Base-by-base conservation (phyloP, 176 grass and related monocot genomes). In the Pontederia paniculata region DNA sequence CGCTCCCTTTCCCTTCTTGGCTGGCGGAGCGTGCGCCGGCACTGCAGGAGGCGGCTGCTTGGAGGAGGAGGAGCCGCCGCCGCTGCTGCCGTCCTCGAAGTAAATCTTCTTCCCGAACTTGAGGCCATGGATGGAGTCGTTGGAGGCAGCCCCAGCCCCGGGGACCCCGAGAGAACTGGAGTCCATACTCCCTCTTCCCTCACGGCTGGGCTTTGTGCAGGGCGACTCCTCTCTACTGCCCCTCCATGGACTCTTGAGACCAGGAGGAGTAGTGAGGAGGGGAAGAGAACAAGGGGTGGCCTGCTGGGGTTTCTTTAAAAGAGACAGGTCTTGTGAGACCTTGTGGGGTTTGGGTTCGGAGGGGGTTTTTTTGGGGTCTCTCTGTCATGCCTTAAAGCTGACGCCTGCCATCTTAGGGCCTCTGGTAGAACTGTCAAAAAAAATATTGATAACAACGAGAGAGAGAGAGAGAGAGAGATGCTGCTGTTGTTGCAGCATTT, bases 21-120 rank as follows among this genome's bases (percentile, higher is more conserved):
- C 58, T 4, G 1, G 47, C 0, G 16, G 44, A 5, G 57, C 44
- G 12, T 28, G 55, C 61, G 44, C 55, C 44, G n/a, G 55, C 18
- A 43, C 66, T 9, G 61, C 55, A 14, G 17, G 47, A 23, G 31
- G 64, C 5, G 10, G 49, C 15, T 42, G 59, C 43, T 15, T 62
- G 10, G 63, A 67, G 12, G 66, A 14, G 18, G 57, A 55, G 0
- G 51, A 57, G 12, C 42, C 64, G 41, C 70, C 64, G 17, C 59
- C 49, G 1, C 51, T 14, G 21, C 52, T 25, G 0, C 52, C 54
- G 50, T 97, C 86, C 58, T 85, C 93, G 69, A 97, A 97, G 83
- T 97, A 97, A 55, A 88, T 78, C 77, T 90, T 97, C 74, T 97
- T 71, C 42, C 93, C 93, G 41, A 97, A 97, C 62, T 81, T 90